Evolutionary conservation across 2,329 filamentous ascomycete genomes (phyloP).

Genomic region (Hypoxylon rubiginosum): DNA sequence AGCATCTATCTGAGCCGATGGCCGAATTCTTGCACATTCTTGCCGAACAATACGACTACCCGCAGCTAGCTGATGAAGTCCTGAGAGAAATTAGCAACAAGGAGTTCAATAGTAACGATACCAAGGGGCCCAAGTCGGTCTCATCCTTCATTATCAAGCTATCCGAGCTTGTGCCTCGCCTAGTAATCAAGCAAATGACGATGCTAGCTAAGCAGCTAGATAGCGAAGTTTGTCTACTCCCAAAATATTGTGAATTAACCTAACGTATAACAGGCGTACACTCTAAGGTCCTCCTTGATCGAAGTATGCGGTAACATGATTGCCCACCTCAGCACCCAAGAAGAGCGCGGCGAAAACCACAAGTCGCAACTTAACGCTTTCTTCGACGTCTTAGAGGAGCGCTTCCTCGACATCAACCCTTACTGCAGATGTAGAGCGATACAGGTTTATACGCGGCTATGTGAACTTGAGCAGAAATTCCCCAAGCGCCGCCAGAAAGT

Average conservation of each 20-base stretch:
- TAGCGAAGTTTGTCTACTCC: conserved; percentile 75
- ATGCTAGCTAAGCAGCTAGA: conserved; percentile 94
- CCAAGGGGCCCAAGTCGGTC: conserved; percentile 94
- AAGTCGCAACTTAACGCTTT: conserved; percentile 97
- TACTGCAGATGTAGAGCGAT: conserved; percentile 94
- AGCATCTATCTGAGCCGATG: conserved; percentile 99
- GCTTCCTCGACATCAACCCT: conserved; percentile 95
- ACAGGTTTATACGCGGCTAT: conserved; percentile 92
- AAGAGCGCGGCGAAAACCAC: conserved; percentile 91
- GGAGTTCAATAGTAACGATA: conserved; percentile 97
- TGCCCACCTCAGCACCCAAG: conserved; percentile 87
- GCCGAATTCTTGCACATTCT: conserved; percentile 97
- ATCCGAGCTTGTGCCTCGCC: conserved; percentile 88
- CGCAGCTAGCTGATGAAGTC: conserved; percentile 93
- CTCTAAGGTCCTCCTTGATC: conserved; percentile 90
- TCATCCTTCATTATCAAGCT: conserved; percentile 94
- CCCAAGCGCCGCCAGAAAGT: conserved; percentile 90
- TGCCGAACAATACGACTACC: conserved; percentile 97
- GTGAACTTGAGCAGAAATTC: conserved; percentile 95
- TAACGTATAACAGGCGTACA: conserved; percentile 77
- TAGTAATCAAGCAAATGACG: conserved; percentile 98
- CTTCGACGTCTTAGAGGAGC: conserved; percentile 95
- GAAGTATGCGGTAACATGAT: conserved; percentile 98
- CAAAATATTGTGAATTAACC: background rate
- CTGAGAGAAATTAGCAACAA: conserved; percentile 95